phyloP scores from a whole-genome alignment of 768 basidiomycete species.

The Tricholoma terreum region DNA sequence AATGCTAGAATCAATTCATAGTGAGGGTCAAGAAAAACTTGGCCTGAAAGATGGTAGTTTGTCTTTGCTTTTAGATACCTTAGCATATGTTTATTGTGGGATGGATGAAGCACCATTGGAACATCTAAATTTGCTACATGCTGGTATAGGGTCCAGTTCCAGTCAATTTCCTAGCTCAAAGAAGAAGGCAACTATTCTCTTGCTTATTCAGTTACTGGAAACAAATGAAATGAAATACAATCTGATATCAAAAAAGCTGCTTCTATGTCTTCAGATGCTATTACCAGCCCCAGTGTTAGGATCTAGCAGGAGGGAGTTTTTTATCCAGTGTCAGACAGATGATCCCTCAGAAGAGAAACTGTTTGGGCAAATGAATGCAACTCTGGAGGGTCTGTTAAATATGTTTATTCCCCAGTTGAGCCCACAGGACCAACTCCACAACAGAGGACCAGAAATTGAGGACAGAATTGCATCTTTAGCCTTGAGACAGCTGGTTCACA shows the following conservation, averaged over 20 bases:
- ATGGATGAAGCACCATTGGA: slow-evolving; percentile 7
- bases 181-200: slow-evolving; percentile 8
- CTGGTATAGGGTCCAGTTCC: slow-evolving; percentile 10
- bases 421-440: not conserved
- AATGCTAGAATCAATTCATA: slow-evolving; percentile 5
- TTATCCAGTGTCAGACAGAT: slow-evolving; percentile 7
- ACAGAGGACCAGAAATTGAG: not conserved
- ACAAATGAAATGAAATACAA: slow-evolving; percentile 10
- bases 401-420: slow-evolving; percentile 6
- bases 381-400: slow-evolving; percentile 8
- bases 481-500: slow-evolving; percentile 4
- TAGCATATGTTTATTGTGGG: slow-evolving; percentile 13
- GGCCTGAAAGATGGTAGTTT: slow-evolving; percentile 6
- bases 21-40: not conserved
- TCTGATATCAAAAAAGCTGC: slow-evolving; percentile 10
- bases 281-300: slow-evolving; percentile 8
- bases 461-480: slow-evolving; percentile 5
- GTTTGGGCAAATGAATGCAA: slow-evolving; percentile 9
- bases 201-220: slow-evolving; percentile 8
- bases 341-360: slow-evolving; percentile 6
- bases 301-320: slow-evolving; percentile 6
- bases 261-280: slow-evolving; percentile 14
- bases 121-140: slow-evolving; percentile 5
- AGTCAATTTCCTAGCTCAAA: slow-evolving; percentile 8
- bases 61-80: slow-evolving; percentile 10